These are phyloP conservation scores for Botrytis fabae DNA, from an alignment of 2,329 filamentous ascomycete genomes.

Conservation along the genomic window DNA sequence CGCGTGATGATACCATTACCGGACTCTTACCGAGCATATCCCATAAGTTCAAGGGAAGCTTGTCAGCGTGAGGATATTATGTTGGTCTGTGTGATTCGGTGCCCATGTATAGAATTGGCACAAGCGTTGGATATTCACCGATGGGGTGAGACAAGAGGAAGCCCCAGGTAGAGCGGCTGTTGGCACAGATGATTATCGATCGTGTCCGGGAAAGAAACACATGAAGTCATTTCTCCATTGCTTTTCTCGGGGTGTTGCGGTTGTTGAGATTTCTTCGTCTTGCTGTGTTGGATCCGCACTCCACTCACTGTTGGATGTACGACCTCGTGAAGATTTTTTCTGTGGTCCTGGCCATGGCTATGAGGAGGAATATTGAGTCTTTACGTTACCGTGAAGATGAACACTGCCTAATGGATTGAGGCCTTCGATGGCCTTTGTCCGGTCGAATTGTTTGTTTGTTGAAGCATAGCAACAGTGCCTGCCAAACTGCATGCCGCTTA, in stretches of 20 bases:
- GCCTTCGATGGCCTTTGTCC: neutral
- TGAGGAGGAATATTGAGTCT: neutral
- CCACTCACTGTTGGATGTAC: neutral
- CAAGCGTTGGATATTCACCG: constrained; percentile 10
- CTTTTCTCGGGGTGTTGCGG: neutral
- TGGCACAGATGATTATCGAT: neutral
- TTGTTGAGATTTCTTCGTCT: neutral
- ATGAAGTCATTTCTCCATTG: neutral
- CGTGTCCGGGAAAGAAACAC: neutral
- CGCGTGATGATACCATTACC: constrained; percentile 10
- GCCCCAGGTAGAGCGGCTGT: constrained; percentile 1
- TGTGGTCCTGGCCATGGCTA: constrained; percentile 11
- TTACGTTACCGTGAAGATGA: constrained; percentile 11
- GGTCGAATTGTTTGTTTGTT: constrained; percentile 5
- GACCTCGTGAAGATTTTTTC: neutral
- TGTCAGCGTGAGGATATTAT: neutral
- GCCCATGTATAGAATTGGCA: neutral
- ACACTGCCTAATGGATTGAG: neutral
- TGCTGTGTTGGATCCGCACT: constrained; percentile 10
- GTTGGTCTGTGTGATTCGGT: constrained; percentile 16
- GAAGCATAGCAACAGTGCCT: constrained; percentile 3
- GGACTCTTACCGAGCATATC: neutral
- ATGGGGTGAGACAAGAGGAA: constrained; percentile 10
- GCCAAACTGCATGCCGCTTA: neutral
- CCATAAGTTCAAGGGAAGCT: neutral